Evolutionary conservation across 2,329 filamentous ascomycete genomes (phyloP).

Genomic region (Periconia sp.): DNA sequence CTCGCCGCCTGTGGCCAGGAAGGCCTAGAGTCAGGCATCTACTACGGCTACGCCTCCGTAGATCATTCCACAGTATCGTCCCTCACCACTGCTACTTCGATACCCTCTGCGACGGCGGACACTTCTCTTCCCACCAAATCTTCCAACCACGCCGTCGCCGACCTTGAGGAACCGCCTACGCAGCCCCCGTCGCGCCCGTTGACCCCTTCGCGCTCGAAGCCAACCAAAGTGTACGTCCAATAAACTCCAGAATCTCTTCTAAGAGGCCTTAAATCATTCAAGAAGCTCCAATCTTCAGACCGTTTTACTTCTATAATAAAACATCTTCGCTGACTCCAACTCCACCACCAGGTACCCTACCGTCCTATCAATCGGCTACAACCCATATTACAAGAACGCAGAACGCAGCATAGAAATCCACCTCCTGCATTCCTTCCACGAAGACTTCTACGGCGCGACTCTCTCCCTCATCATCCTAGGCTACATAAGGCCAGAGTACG

Average conservation of each 20-base stretch:
- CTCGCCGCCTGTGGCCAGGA: constrained; percentile 72
- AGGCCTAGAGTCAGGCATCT: constrained; percentile 77
- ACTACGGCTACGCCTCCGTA: constrained; percentile 90
- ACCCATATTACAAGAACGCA: constrained; percentile 95
- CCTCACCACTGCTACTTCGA: constrained; percentile 38
- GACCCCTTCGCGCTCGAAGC: constrained; percentile 16
- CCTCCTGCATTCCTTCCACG: constrained; percentile 76
- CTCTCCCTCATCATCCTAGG: constrained; percentile 83
- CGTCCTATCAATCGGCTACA: constrained; percentile 70
- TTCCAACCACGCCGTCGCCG: constrained; percentile 35
- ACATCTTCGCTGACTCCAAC: too few relatives aligned
- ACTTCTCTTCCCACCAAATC: constrained; percentile 15
- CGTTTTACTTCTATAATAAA: too few relatives aligned
- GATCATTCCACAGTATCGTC: constrained; percentile 51
- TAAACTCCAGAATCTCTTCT: too few relatives aligned
- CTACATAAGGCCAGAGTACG: constrained; percentile 86
- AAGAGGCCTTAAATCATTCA: too few relatives aligned
- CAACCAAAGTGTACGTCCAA: too few relatives aligned
- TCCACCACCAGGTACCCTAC: too few relatives aligned
- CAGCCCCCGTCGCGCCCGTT: constrained; percentile 19
- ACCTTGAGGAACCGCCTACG: constrained; percentile 26
- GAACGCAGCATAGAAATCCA: constrained; percentile 89
- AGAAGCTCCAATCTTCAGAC: too few relatives aligned
- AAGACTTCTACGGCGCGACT: constrained; percentile 83
- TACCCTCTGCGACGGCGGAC: constrained; percentile 21